Evolutionary conservation across 1,284 basidiomycete species (phyloP), one percentile per base, ranked within the genome.

Genomic region (Cystobasidium slooffiae): DNA sequence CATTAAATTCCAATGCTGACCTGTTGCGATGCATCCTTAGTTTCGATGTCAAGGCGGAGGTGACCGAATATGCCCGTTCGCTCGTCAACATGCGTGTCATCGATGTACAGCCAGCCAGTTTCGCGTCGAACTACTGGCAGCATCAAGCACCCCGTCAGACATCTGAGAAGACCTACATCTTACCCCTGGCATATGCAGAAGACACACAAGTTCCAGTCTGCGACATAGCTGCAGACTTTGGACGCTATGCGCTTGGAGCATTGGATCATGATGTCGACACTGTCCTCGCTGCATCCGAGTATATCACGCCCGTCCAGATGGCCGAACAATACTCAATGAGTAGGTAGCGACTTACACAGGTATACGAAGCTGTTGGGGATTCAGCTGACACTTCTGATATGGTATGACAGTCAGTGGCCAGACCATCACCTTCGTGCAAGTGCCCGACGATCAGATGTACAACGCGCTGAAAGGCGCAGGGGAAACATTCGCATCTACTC

Each of bases 161-260:
- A 5, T 47, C 64, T 5, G 75, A 79, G 46, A 76, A 78, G n/a
- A 46, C 49, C 2, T 67, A 65, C 44, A 75, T 66, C 41, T 56
- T 77, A 41, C 72, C 74, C 9, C 44, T 77, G 0, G 76, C 76
- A 39, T 69, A 77, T 52, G 39, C 58, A 14, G 58, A 76, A 1
- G 12, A 74, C 6, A 73, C 73, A 0, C 24, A 51, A n/a, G 31
- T 79, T 18, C 73, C 79, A 0, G 18, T 77, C 22, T 66, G 78
- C 62, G 77, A 79, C 43, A 65, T 69, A 37, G 24, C 53, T 14
- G 62, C 47, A 16, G 79, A 80, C 53, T 76, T 76, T 16, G 79
- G 79, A 44, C 75, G 75, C 5, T 79, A 75, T 72, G 79, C 78
- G 7, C 56, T 70, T 6, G 78, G 64, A 37, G 74, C 78, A 41